phyloP scores from a whole-genome alignment of 1,284 basidiomycete species.

The Heterobasidion parviporum region DNA sequence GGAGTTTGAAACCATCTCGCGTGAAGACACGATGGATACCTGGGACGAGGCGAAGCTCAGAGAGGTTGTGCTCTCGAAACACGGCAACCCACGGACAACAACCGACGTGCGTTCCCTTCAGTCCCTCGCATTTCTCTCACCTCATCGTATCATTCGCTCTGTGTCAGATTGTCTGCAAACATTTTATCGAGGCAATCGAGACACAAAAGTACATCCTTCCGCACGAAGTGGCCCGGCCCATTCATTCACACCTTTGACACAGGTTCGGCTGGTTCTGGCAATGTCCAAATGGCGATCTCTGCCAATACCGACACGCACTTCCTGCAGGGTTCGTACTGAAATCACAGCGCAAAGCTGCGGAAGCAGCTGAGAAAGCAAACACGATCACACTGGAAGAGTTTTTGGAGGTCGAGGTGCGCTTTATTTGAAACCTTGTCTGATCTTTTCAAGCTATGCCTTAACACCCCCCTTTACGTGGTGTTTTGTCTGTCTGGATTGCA shows the following conservation, averaged over 20 bases:
- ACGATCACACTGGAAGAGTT: slow-evolving; percentile 95
- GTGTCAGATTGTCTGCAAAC: slow-evolving; percentile 90
- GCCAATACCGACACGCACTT: slow-evolving; percentile 93
- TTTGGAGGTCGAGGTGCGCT: slow-evolving; percentile 85
- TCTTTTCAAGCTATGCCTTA: background rate
- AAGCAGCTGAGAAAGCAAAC: slow-evolving; percentile 83
- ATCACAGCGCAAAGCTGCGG: slow-evolving; percentile 81
- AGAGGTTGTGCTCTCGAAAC: slow-evolving; percentile 82
- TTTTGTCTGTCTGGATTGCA: background rate
- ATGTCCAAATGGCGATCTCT: slow-evolving; percentile 81
- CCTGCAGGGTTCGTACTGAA: slow-evolving; percentile 95
- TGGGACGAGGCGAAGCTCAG: slow-evolving; percentile 96
- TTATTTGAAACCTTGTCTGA: background rate
- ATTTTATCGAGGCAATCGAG: slow-evolving; percentile 96
- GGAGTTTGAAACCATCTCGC: slow-evolving; percentile 3
- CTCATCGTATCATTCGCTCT: background rate
- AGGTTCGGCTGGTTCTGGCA: slow-evolving; percentile 94
- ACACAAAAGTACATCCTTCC: slow-evolving; percentile 62
- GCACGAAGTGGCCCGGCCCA: slow-evolving; percentile 3
- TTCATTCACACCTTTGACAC: slow-evolving; percentile 11
- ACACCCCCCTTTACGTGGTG: background rate
- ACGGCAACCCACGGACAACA: slow-evolving; percentile 85
- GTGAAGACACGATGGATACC: slow-evolving; percentile 88
- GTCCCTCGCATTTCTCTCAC: slow-evolving; percentile 1
- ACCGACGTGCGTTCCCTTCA: slow-evolving; percentile 65